Evolutionary conservation across 1,284 basidiomycete genomes (phyloP), one percentile per base, ranked within the genome.

Genomic region (Ganoderma meredithae): DNA sequence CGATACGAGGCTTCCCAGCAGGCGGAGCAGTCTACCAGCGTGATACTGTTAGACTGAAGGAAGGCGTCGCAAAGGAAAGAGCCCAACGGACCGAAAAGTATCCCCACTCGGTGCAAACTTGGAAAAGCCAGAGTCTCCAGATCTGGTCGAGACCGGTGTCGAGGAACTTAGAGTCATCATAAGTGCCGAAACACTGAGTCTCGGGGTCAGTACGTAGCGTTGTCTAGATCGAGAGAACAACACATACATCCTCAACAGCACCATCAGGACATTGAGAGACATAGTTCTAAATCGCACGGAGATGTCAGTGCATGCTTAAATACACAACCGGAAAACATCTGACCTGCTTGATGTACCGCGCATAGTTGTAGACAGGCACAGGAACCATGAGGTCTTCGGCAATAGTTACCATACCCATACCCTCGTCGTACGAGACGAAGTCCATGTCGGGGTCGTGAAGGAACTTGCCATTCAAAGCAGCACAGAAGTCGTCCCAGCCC

Each of bases 61-160:
- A 22, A 2, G 2, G 52, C 1, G 5, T 9, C 7, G n/a, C 17
- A 10, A 49, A 52, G 15, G 44, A 33, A 25, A n/a, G 39, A 31
- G 19, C 3, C 4, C 2, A 3, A 75, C 82, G 27, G 72, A 91
- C 92, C 4, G 82, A 85, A 78, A 97, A 96, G 80, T 96, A 98
- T 1, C 96, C 97, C 96, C 96, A 98, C 76, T 97, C 90, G 0
- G 93, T 96, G 82, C 95, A 98, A 67, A 92, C 90, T 79, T 98
- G 96, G 86, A 96, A 99, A 1, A 86, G 78, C 97, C 97, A 99
- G 13, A 93, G 83, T 55, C 95, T 86, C 95, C 95, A 97, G 0
- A 84, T 86, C 77, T 94, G 86, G 67, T 88, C 82, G 8, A 95
- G 80, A 15, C 85, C 86, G 0, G 86, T 87, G 15, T 85, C 83